Conservation (phyloP, 2,329 filamentous ascomycete genomes). For the Ustulina deusta region DNA sequence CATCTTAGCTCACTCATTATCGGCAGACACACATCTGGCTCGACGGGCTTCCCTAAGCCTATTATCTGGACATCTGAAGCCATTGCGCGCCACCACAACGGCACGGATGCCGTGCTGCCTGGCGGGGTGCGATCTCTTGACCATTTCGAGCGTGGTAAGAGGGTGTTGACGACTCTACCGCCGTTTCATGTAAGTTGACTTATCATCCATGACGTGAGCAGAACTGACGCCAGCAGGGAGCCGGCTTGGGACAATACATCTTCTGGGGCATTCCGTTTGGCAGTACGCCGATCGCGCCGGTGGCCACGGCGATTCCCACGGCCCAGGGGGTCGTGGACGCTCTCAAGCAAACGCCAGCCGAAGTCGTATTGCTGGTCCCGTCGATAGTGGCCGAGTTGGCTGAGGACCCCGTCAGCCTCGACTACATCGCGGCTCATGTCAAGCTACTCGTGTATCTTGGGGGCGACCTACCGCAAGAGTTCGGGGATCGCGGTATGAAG, state of each 20-base stretch:
- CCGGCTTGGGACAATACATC: slow-evolving; percentile 43
- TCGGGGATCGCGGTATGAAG: slow-evolving; percentile 48
- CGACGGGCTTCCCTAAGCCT: slow-evolving; percentile 51
- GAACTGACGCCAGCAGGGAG: slow-evolving; percentile 41
- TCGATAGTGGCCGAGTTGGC: slow-evolving; percentile 53
- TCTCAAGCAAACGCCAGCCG: slow-evolving; percentile 48
- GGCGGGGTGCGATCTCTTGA: slow-evolving; percentile 46
- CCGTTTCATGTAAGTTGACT: slow-evolving; percentile 46
- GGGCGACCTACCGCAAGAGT: slow-evolving; percentile 52
- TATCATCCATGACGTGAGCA: neutral
- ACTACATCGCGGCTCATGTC: slow-evolving; percentile 49
- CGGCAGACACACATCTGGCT: slow-evolving; percentile 50
- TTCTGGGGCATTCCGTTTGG: slow-evolving; percentile 48
- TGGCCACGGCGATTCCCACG: slow-evolving; percentile 42
- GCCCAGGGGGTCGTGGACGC: slow-evolving; percentile 47
- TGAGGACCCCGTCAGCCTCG: slow-evolving; percentile 46
- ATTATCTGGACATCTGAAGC: slow-evolving; percentile 48
- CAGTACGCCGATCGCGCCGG: slow-evolving; percentile 44
- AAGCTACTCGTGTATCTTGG: slow-evolving; percentile 53
- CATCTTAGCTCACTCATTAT: slow-evolving; percentile 8
- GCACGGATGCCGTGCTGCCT: slow-evolving; percentile 37
- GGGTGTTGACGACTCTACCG: slow-evolving; percentile 52
- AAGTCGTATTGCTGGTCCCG: slow-evolving; percentile 51
- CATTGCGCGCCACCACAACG: slow-evolving; percentile 36
- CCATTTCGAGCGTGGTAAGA: slow-evolving; percentile 44